A percentile compares a stretch with the other conserved stretches of the same genome.
These are phyloP conservation scores for Sporobolomyces pararoseus DNA, from an alignment of 768 basidiomycete species.

Conservation along the genomic window DNA sequence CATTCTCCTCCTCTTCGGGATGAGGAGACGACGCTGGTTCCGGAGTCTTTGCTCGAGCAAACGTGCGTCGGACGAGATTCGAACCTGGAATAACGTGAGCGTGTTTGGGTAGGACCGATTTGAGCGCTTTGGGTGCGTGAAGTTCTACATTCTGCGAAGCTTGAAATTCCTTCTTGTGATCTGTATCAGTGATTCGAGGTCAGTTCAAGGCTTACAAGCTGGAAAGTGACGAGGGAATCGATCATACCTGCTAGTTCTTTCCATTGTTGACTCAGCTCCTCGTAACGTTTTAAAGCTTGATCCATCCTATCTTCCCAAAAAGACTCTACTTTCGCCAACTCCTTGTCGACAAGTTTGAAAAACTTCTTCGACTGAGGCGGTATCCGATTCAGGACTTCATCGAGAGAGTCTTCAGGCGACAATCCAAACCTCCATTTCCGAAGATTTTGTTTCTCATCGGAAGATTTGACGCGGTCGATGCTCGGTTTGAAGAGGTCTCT, in stretches of 20 bases:
- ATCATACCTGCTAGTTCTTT: conserved; percentile 58
- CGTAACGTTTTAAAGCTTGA: conserved; percentile 53
- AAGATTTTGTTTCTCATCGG: background rate
- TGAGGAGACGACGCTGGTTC: background rate
- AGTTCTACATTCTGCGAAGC: conserved; percentile 13
- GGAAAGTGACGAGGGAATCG: conserved; percentile 53
- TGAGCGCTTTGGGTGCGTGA: conserved; percentile 15
- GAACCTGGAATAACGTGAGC: conserved; percentile 27
- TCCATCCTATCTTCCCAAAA: conserved; percentile 74
- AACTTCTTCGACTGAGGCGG: conserved; percentile 65
- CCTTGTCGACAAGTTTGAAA: conserved; percentile 68
- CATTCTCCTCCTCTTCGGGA: background rate
- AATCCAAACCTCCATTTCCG: conserved; percentile 31
- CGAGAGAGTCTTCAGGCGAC: conserved; percentile 41
- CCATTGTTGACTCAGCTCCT: conserved; percentile 65
- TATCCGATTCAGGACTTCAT: conserved; percentile 56
- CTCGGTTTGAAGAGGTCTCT: conserved; percentile 5
- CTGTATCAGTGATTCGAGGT: background rate
- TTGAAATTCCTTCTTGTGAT: conserved; percentile 35
- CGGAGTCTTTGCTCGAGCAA: conserved; percentile 9
- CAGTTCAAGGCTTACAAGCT: conserved; percentile 52
- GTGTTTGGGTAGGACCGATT: conserved; percentile 24
- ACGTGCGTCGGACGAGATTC: conserved; percentile 28
- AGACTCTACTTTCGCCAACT: conserved; percentile 76
- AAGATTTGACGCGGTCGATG: background rate